Evolutionary conservation across 441 rosid genomes (phyloP), one percentile per base, ranked within the genome.

Genomic region (Corymbia citriodora): DNA sequence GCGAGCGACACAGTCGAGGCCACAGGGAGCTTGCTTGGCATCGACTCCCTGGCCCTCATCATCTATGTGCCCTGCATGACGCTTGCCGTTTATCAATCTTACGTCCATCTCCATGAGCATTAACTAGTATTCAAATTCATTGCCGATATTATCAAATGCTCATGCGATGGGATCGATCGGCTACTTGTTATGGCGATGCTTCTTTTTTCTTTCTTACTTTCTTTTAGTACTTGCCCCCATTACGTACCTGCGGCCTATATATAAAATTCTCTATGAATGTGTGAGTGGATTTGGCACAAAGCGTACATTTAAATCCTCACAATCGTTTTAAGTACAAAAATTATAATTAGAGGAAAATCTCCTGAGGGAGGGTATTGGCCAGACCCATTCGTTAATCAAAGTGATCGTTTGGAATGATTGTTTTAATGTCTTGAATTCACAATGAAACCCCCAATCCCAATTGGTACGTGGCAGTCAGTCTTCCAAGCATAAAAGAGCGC

Each of bases 41-140:
- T 93, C 89, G 90, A 90, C 9, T n/a, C 54, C 57, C 7, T 91
- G 25, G 92, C 93, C 87, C 90, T 92, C 31, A 6, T 74, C 40
- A 92, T 92, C 57, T 93, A 88, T 72, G 90, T 90, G 18, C 90
- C 92, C 33, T 86, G 88, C 27, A 92, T 89, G 91, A 72, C 79
- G 82, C 74, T 29, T 70, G 91, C 90, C 10, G 81, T 91, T 19
- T 65, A 65, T 65, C 74, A 4, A 65, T 65, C 72, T 0, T n/a
- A 65, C 36, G 36, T n/a, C 36, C 3, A n/a, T 36, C 72, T 65
- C 72, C 16, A 57, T 57, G 63, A 53, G 29, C 9, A 0, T 5
- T 23, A 1, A 29, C 10, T 65, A 16, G 7, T 6, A n/a, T 65
- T n/a, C 72, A n/a, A n/a, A 16, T 7, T n/a, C 33, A n/a, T n/a